phyloP scores from a whole-genome alignment of 805 yeast species.

The Monosporozyma servazzii region DNA sequence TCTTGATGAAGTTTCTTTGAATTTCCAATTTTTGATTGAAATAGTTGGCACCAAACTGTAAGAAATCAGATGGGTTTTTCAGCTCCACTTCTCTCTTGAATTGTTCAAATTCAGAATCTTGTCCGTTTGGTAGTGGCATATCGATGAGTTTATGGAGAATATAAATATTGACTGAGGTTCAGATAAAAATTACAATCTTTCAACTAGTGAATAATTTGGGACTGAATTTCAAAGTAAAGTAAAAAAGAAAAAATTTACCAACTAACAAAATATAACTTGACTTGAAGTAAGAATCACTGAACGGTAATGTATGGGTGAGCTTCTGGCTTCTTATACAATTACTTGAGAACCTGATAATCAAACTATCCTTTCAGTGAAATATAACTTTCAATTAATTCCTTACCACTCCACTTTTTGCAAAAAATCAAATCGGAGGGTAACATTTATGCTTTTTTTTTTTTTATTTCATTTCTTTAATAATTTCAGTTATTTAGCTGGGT shows the following conservation, averaged over 20 bases:
- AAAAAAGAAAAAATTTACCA: not conserved
- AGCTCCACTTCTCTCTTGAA: conserved; percentile 49
- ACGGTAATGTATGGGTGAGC: not conserved
- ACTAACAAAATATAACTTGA: not conserved
- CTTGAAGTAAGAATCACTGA: not conserved
- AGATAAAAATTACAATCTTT: not conserved
- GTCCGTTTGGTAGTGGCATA: conserved; percentile 10
- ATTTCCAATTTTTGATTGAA: conserved; percentile 53
- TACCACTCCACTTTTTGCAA: not conserved
- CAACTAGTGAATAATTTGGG: not conserved
- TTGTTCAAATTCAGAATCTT: conserved; percentile 44
- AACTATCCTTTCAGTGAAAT: not conserved
- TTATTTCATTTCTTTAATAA: not conserved
- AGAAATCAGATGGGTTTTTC: conserved; percentile 54
- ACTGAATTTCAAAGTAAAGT: not conserved
- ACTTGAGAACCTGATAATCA: not conserved
- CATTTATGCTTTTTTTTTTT: not conserved
- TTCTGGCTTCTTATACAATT: not conserved
- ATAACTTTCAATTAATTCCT: not conserved
- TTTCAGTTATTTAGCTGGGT: not conserved
- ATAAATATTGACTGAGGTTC: not conserved
- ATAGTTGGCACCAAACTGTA: conserved; percentile 70
- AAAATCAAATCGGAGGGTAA: not conserved
- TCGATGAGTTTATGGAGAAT: not conserved
- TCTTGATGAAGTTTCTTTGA: conserved; percentile 30